These are phyloP conservation scores for Serendipita indica DNA, from an alignment of 768 basidiomycete species.

Conservation along the genomic window DNA sequence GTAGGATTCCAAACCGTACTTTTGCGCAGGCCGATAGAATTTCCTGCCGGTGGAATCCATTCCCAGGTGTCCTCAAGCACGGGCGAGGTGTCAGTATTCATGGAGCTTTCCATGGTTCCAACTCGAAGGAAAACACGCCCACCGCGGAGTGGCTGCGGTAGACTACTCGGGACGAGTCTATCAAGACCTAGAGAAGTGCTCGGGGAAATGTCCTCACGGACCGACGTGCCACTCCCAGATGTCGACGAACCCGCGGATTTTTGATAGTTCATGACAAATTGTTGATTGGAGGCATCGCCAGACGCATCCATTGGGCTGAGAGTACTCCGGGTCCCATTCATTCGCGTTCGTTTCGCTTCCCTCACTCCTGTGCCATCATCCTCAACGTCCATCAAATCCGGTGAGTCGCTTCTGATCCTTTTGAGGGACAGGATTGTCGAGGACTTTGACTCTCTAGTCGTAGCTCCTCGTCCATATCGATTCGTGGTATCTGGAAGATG, in stretches of 20 bases:
- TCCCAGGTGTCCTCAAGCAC: not conserved
- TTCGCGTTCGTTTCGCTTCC: too few relatives aligned
- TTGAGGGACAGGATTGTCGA: too few relatives aligned
- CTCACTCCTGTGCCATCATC: too few relatives aligned
- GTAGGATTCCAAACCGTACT: conserved; percentile 3
- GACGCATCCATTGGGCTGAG: too few relatives aligned
- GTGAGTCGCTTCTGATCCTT: too few relatives aligned
- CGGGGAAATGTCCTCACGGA: not conserved
- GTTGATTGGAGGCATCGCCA: too few relatives aligned
- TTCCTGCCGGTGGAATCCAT: conserved; percentile 3
- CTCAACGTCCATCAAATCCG: too few relatives aligned
- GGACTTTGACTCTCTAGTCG: too few relatives aligned
- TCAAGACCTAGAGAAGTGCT: not conserved
- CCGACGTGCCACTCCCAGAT: not conserved
- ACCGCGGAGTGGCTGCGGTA: not conserved
- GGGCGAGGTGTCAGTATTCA: not conserved
- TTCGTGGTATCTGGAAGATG: not conserved
- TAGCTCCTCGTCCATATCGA: too few relatives aligned
- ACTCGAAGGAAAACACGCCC: conserved; percentile 1
- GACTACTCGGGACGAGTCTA: not conserved
- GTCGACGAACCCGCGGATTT: too few relatives aligned
- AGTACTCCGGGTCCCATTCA: too few relatives aligned
- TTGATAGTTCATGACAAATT: too few relatives aligned
- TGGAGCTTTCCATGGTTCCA: not conserved
- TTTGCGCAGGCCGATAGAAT: not conserved